Base-by-base conservation (phyloP, 257 asterid species). In the Pogostemon cablin region DNA sequence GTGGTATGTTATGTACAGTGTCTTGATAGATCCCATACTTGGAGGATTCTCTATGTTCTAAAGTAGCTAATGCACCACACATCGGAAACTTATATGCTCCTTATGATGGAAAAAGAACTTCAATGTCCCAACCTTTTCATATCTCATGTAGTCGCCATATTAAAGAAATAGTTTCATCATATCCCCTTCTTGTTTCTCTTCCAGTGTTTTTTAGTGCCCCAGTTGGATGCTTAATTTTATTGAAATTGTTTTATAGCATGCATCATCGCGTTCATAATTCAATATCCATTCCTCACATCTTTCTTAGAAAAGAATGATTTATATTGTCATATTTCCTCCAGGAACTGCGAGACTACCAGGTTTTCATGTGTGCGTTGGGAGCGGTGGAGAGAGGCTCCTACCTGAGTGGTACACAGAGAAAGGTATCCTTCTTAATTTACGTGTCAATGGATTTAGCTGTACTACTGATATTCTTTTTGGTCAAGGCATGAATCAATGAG, bases 311-410 rank as follows among this genome's bases (percentile, higher is more conserved):
- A 15, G 43, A 11, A 48, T 67, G 50, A 35, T 44, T 55, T 10
- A 34, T 34, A 7, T 32, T 10, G 5, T 65, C 34, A 47, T 20
- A 46, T 44, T 61, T 80, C 62, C 74, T 34, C 54, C 84, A 91
- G 96, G 96, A 74, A 82, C 95, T 60, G 96, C 97, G 37, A 85
- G 97, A 71, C 90, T 91, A 57, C 96, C 96, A 49, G 97, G 97
- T 61, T 91, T 91, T 72, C 96, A 91, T 76, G 85, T 79, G 6
- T 88, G 96, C 59, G 97, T 91, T 81, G 97, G 97, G 79, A 82
- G 97, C 82, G 97, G 97, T 41, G 97, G 97, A 77, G 97, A 91
- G 87, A 81, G 92, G 81, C 84, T 82, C 43, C 89, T 88, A 65
- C 97, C 97, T 49, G 96, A 91, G 64, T 91, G 97, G 97, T 91